phyloP scores from a whole-genome alignment of 1,284 basidiomycete genomes.

The Tilletia caries region DNA sequence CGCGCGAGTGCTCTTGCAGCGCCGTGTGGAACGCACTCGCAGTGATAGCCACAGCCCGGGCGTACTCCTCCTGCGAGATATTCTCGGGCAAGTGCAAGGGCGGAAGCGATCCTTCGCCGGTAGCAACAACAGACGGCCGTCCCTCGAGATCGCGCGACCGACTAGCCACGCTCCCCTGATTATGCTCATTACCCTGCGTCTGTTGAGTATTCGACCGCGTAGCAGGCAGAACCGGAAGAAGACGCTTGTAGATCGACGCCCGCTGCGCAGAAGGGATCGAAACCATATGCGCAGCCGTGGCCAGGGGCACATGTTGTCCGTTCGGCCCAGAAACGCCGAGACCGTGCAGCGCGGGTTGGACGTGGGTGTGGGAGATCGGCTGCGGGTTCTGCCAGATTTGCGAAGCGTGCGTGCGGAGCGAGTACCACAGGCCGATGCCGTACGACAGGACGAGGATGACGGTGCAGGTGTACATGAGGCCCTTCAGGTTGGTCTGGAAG shows the following conservation, averaged over 20 bases:
- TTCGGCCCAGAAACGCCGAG: no score
- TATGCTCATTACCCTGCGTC: conserved; percentile 6
- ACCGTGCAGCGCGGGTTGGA: no score
- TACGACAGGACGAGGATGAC: conserved; percentile 86
- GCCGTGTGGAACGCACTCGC: conserved; percentile 42
- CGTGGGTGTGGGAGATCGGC: conserved; percentile 23
- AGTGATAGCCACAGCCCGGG: conserved; percentile 39
- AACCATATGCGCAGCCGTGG: conserved; percentile 28
- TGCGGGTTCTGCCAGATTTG: conserved; percentile 94
- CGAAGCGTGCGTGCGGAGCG: conserved; percentile 91
- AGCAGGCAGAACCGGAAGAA: conserved; percentile 54
- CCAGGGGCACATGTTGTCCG: conserved; percentile 23
- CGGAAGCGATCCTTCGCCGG: conserved; percentile 17
- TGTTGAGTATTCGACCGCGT: conserved; percentile 9
- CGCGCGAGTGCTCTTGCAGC: conserved; percentile 28
- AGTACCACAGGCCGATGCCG: conserved; percentile 96
- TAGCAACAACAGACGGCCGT: neutral
- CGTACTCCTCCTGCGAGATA: conserved; percentile 42
- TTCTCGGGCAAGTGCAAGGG: conserved; percentile 35
- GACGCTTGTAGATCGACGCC: conserved; percentile 70
- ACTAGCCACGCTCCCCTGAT: neutral
- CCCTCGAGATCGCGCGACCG: neutral
- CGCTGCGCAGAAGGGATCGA: conserved; percentile 59
- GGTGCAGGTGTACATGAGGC: conserved; percentile 91
- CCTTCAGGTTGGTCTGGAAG: conserved; percentile 91